phyloP scores from a whole-genome alignment of 2,329 filamentous ascomycete genomes.

The Plenodomus biglobosus region DNA sequence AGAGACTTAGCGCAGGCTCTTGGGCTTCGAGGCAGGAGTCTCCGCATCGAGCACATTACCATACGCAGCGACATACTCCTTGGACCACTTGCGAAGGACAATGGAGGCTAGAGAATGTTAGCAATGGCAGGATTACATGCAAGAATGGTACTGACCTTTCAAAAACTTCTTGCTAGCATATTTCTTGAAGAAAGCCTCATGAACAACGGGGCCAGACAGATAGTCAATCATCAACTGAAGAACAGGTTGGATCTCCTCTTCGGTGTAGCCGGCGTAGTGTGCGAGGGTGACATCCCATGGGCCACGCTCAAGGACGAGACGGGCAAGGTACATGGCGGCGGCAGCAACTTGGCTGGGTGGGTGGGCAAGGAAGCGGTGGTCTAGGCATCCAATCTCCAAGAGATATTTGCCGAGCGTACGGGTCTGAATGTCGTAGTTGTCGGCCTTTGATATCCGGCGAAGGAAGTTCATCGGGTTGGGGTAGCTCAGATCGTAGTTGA shows the following conservation, averaged over 20 bases:
- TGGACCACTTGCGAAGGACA: conserved; percentile 88
- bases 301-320: conserved; percentile 85
- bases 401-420: conserved; percentile 97
- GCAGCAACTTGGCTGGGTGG: conserved; percentile 89
- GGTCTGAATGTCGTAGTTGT: conserved; percentile 98
- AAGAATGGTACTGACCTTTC: conserved; percentile 68
- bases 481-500: conserved; percentile 97
- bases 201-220: conserved; percentile 81
- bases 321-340: conserved; percentile 90
- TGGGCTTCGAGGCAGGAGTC: conserved; percentile 20
- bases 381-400: conserved; percentile 93
- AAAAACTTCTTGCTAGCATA: conserved; percentile 99
- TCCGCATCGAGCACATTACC: conserved; percentile 37
- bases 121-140: background rate
- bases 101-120: conserved; percentile 69
- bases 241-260: conserved; percentile 90
- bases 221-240: conserved; percentile 97
- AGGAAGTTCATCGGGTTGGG: conserved; percentile 99
- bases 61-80: conserved; percentile 59
- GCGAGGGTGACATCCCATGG: conserved; percentile 87
- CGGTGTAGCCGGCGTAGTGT: conserved; percentile 90
- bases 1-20: conserved; percentile 26
- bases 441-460: conserved; percentile 96
- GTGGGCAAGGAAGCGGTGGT: conserved; percentile 90
- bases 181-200: conserved; percentile 99